Evolutionary conservation across 2,329 filamentous ascomycete genomes (phyloP), one percentile per base, ranked within the genome.

Genomic region (Acrocalymma vagum): DNA sequence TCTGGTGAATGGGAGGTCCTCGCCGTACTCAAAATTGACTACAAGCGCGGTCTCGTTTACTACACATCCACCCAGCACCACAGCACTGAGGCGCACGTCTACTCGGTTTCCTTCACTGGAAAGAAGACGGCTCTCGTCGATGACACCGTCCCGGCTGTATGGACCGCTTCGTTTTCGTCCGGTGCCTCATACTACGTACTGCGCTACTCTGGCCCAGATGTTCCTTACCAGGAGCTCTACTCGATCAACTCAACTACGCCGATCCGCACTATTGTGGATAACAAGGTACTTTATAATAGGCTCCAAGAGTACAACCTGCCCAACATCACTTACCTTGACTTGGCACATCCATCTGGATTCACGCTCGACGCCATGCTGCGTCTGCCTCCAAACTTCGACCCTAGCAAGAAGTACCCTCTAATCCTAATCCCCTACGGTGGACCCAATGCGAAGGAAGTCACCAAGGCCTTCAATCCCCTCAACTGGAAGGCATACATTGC

Each of bases 391-490:
- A 82, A 83, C 63, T 88, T 88, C 48, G 75, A 85, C 59, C 67
- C 81, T 0, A 58, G 67, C 10, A 84, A 83, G 69, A 82, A 84
- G 51, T 88, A 88, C 58, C 84, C 85, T 0, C 77, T 84, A 2
- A 72, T 89, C 0, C 83, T 88, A 57, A 83, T 80, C 2, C 84
- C 84, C 0, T 88, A 88, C 61, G 85, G 85, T 14, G 85, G 85
- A 0, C 85, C 85, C 0, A 80, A 80, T 42, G 79, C 83, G 0
- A 85, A 88, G 55, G 72, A 81, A 46, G 83, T 85, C 1, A 69
- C 58, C 38, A 86, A 87, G 63, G 58, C 65, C 1, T 86, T 82
- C 68, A 72, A 75, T 38, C 41, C 75, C 0, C 72, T 83, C 17
- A 74, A 75, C 52, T 88, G 81, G 80, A 77, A 78, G 32, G 74